Evolutionary conservation across 2,329 filamentous ascomycete genomes (phyloP).

Genomic region (Colletotrichum tropicale): DNA sequence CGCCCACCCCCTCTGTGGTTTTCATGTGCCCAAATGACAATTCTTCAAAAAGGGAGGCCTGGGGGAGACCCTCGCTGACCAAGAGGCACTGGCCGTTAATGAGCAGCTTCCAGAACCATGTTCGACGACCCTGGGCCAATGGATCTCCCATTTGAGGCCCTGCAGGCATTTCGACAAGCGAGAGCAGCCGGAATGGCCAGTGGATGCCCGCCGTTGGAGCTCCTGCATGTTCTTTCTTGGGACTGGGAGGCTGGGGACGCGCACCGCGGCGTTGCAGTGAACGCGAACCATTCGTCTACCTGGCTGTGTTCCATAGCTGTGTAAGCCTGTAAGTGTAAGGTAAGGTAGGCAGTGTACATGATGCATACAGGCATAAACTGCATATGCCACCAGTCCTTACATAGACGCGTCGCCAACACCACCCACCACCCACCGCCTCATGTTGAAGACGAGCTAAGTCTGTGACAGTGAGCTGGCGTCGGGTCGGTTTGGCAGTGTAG

Average conservation of each 20-base stretch:
- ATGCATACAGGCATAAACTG: neutral
- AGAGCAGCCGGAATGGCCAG: neutral
- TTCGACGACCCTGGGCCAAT: conserved; percentile 3
- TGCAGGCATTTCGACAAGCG: conserved; percentile 14
- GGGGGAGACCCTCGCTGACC: neutral
- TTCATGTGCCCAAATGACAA: neutral
- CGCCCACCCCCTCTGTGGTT: neutral
- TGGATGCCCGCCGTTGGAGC: neutral
- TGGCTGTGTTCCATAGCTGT: neutral
- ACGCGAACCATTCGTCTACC: neutral
- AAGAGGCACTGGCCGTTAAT: neutral
- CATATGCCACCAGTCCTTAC: neutral
- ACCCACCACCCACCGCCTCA: neutral
- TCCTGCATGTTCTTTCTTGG: neutral
- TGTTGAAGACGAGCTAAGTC: neutral
- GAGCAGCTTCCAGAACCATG: conserved; percentile 15
- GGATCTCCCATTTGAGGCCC: neutral
- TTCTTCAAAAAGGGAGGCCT: neutral
- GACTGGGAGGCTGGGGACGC: neutral
- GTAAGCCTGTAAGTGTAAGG: neutral
- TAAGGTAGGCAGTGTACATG: neutral
- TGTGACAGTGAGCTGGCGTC: conserved; percentile 1
- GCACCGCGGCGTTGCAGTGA: neutral
- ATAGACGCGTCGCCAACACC: neutral
- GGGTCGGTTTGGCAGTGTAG: neutral